These are phyloP conservation scores for Endotrypanum monterogeii DNA, from an alignment of 208 protist genomes.

Conservation along the genomic window DNA sequence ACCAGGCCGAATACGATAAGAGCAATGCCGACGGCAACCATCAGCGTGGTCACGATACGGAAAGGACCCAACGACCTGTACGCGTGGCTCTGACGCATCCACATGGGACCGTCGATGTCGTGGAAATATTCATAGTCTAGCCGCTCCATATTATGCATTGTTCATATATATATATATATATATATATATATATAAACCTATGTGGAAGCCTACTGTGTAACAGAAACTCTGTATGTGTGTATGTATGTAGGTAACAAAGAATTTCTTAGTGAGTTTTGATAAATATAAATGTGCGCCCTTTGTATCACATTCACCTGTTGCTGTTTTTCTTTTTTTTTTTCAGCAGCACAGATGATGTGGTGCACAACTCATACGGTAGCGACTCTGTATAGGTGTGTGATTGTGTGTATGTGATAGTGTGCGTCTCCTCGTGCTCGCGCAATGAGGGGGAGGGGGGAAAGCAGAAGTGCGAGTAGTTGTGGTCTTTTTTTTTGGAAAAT, in stretches of 20 bases:
- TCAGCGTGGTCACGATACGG: constrained; percentile 44
- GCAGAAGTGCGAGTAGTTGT: not conserved
- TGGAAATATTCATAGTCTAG: constrained; percentile 8
- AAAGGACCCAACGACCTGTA: constrained; percentile 55
- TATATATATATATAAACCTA: too few species aligned
- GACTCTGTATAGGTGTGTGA: too few species aligned
- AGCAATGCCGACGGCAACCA: constrained; percentile 37
- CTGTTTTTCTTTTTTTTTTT: too few species aligned
- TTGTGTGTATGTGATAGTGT: not conserved
- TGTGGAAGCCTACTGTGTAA: too few species aligned
- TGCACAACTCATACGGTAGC: too few species aligned
- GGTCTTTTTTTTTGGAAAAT: too few species aligned
- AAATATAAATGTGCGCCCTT: too few species aligned
- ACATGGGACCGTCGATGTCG: constrained; percentile 28
- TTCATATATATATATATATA: too few species aligned
- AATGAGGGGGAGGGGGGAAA: not conserved
- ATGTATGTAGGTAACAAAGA: too few species aligned
- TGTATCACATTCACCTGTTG: too few species aligned
- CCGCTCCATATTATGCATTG: not conserved
- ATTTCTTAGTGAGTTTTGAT: not conserved
- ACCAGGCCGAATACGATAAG: constrained; percentile 40
- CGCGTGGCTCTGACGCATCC: constrained; percentile 15
- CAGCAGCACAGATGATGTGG: not conserved
- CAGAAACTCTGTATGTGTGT: too few species aligned
- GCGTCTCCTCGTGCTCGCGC: not conserved